Evolutionary conservation across 2,329 filamentous ascomycete species (phyloP).

Genomic region (Fusarium sp.): DNA sequence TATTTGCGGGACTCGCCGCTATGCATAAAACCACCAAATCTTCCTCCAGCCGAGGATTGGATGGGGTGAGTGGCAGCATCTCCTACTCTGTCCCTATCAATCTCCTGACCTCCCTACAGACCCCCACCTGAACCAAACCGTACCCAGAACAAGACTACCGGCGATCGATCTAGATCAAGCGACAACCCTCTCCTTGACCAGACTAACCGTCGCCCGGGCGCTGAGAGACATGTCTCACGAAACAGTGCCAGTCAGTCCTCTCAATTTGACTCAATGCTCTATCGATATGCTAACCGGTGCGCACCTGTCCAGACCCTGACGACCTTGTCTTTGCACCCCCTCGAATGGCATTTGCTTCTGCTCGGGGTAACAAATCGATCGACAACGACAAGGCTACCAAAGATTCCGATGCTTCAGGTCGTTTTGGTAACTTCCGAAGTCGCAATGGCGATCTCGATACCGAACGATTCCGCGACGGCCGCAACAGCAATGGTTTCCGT

Average conservation of each 20-base stretch:
- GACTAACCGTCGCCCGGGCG: constrained; percentile 65
- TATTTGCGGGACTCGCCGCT: constrained; percentile 86
- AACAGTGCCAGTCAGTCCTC: constrained; percentile 69
- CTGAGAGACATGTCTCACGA: constrained; percentile 70
- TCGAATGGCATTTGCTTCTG: constrained; percentile 85
- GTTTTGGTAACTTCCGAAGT: constrained; percentile 71
- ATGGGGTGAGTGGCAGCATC: constrained; percentile 80
- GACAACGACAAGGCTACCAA: constrained; percentile 70
- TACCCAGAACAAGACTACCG: constrained; percentile 60
- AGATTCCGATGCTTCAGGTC: constrained; percentile 68
- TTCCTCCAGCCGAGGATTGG: constrained; percentile 93
- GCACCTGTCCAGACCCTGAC: constrained; percentile 71
- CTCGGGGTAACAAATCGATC: constrained; percentile 70
- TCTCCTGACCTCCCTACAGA: constrained; percentile 52
- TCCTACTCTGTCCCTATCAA: constrained; percentile 31
- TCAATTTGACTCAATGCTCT: neutral
- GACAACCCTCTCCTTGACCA: constrained; percentile 65
- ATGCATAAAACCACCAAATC: constrained; percentile 82
- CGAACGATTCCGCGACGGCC: constrained; percentile 66
- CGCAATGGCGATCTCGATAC: constrained; percentile 67
- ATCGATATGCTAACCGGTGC: constrained; percentile 33
- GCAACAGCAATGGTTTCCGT: constrained; percentile 65
- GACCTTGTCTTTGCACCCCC: constrained; percentile 90
- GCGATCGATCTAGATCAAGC: constrained; percentile 62
- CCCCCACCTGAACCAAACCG: constrained; percentile 63